phyloP scores from a whole-genome alignment of 768 basidiomycete genomes.

The Lentinula guzmanii region DNA sequence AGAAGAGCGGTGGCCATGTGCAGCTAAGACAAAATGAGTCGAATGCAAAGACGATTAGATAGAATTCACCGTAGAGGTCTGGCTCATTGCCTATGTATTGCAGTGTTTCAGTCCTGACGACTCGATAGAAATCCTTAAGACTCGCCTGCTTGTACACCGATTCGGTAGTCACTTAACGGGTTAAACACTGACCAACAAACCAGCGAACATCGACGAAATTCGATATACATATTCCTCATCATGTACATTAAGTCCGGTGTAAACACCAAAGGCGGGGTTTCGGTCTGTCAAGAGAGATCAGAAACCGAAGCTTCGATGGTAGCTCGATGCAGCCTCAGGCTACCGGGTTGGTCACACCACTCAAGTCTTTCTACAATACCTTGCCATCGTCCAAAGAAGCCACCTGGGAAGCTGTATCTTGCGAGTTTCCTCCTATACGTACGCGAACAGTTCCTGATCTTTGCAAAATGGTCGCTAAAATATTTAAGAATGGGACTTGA shows the following conservation, averaged over 20 bases:
- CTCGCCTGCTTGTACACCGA: constrained; percentile 51
- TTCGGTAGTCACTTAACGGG: constrained; percentile 38
- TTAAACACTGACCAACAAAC: constrained; percentile 33
- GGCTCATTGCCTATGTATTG: constrained; percentile 31
- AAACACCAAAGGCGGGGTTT: constrained; percentile 48
- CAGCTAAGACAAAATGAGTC: constrained; percentile 38
- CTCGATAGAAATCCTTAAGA: not conserved
- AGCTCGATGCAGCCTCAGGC: constrained; percentile 1
- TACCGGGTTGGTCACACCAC: constrained; percentile 19
- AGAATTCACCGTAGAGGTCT: not conserved
- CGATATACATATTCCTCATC: constrained; percentile 36
- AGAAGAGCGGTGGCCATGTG: constrained; percentile 9
- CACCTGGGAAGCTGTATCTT: constrained; percentile 39
- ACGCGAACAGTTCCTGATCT: constrained; percentile 42
- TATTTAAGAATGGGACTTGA: constrained; percentile 48
- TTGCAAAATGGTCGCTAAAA: constrained; percentile 44
- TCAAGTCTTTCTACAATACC: constrained; percentile 33
- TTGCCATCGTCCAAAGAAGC: constrained; percentile 28
- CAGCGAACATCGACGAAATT: constrained; percentile 38
- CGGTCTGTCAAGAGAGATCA: constrained; percentile 26
- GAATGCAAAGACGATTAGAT: not conserved
- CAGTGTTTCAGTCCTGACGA: not conserved
- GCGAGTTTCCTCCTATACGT: constrained; percentile 56
- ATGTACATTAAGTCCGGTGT: constrained; percentile 47
- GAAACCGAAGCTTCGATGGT: not conserved